Base-by-base conservation (phyloP, 441 rosid genomes). In the Capsella rubella region DNA sequence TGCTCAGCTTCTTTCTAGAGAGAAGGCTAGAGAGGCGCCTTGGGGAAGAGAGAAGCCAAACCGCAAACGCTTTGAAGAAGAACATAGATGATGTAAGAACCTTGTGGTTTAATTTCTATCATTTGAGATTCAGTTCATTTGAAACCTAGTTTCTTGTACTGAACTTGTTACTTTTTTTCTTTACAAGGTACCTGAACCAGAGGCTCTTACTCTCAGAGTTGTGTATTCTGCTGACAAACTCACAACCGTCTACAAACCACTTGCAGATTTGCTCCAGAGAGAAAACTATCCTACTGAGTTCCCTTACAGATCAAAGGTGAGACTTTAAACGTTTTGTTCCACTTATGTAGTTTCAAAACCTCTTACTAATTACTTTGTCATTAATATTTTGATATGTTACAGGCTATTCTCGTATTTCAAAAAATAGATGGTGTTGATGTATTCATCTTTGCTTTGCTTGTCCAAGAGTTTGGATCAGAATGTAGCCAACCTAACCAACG, bases 401-500 rank as follows among this genome's bases (percentile, higher is more conserved):
- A 89, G 97, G 90, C 80, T 54, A 86, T 91, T 76, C 84, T 89
- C 65, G 69, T 89, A 72, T 89, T 89, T 76, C 97, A 91, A 78
- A 87, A 80, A 79, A 79, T 91, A 21, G 91, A 78, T 64, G 92
- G 88, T 53, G 89, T 82, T 63, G 92, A 89, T 82, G 72, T 87
- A 45, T 84, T 88, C 78, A 87, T 91, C 63, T 89, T 89, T 79
- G 86, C 82, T 6, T 52, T 86, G 72, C 87, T 87, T 71, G 88
- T 84, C 31, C 92, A 89, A 78, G 97, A 91, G 82, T 91, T 74
- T 82, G 93, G 90, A 51, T 82, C 95, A 68, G 87, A 89, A 35
- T 91, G 97, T 73, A 72, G 86, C 77, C 68, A 12, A 27, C 95
- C 95, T 51, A 89, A 91, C 82, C 85, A 87, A 37, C 92, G 95